A percentile compares a stretch with the other conserved stretches of the same genome.
Conservation (phyloP, 148 eudicot genomes). For the Arctostaphylos glauca region DNA sequence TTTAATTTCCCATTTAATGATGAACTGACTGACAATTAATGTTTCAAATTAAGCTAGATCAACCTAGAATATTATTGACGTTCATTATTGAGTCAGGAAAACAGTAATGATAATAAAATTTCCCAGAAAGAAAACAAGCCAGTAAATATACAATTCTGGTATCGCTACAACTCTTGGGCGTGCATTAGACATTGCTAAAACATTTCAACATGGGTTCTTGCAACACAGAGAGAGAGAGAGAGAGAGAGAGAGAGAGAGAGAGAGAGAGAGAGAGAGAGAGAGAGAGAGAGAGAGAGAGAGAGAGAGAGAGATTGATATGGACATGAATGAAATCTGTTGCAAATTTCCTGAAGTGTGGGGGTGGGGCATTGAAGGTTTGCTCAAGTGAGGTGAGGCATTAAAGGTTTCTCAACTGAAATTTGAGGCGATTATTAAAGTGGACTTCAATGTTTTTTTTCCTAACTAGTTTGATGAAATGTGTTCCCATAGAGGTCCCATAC, state of each 20-base stretch:
- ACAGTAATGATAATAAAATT: too few species aligned
- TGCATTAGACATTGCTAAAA: too few species aligned
- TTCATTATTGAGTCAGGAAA: too few species aligned
- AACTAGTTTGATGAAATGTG: not conserved
- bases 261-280: not conserved
- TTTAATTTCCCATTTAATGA: not conserved
- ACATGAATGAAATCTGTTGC: not conserved
- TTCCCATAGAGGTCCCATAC: not conserved
- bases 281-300: not conserved
- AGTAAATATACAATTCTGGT: too few species aligned
- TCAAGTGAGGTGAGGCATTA: not conserved
- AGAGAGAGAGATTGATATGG: not conserved
- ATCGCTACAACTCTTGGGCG: too few species aligned
- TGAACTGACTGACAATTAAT: not conserved
- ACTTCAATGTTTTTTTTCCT: not conserved
- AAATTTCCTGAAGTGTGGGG: not conserved
- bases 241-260: not conserved
- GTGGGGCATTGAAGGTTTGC: not conserved
- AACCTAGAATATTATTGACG: too few species aligned
- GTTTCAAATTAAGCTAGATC: not conserved
- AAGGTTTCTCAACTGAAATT: constrained; percentile 14
- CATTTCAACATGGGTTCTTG: too few species aligned
- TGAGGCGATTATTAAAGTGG: constrained; percentile 13
- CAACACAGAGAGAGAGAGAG: not conserved
- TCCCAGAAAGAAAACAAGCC: too few species aligned